Conservation (phyloP, 1,284 basidiomycete genomes). For the Veloboletus limbatus region DNA sequence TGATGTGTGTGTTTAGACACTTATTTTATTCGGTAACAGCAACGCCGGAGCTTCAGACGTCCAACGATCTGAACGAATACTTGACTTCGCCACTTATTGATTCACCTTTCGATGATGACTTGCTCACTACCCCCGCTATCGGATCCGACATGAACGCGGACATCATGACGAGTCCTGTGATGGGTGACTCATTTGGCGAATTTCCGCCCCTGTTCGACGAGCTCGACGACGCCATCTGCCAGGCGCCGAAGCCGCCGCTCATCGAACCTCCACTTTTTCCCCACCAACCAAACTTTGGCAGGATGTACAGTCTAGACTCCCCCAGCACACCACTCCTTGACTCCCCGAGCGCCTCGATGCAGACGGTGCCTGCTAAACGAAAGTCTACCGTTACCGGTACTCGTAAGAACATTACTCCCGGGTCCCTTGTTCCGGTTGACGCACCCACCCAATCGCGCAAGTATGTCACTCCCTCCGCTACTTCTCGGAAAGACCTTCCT, state of each 20-base stretch:
- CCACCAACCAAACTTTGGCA: constrained; percentile 34
- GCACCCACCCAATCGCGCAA: constrained; percentile 58
- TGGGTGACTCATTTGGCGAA: constrained; percentile 38
- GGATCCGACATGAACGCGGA: constrained; percentile 41
- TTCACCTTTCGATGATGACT: constrained; percentile 53
- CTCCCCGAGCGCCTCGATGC: constrained; percentile 38
- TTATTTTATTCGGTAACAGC: constrained; percentile 18
- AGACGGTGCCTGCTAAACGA: constrained; percentile 24
- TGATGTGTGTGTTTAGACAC: rapidly evolving
- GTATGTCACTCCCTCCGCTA: constrained; percentile 54
- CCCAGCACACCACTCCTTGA: constrained; percentile 46
- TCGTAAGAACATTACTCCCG: constrained; percentile 51
- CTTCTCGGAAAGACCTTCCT: constrained; percentile 57
- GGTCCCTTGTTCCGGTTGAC: constrained; percentile 49
- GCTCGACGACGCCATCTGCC: constrained; percentile 5
- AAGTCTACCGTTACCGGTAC: constrained; percentile 45
- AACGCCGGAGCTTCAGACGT: constrained; percentile 39
- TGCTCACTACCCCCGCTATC: constrained; percentile 54
- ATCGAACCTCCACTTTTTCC: constrained; percentile 13
- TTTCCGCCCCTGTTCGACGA: constrained; percentile 25
- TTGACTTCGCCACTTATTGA: constrained; percentile 50
- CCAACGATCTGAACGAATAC: constrained; percentile 37
- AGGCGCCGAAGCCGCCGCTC: constrained; percentile 16
- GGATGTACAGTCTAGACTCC: constrained; percentile 41
- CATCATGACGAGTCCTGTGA: constrained; percentile 37